Conservation (phyloP, 139 green algal genomes). For the Desmodesmus armatus region DNA sequence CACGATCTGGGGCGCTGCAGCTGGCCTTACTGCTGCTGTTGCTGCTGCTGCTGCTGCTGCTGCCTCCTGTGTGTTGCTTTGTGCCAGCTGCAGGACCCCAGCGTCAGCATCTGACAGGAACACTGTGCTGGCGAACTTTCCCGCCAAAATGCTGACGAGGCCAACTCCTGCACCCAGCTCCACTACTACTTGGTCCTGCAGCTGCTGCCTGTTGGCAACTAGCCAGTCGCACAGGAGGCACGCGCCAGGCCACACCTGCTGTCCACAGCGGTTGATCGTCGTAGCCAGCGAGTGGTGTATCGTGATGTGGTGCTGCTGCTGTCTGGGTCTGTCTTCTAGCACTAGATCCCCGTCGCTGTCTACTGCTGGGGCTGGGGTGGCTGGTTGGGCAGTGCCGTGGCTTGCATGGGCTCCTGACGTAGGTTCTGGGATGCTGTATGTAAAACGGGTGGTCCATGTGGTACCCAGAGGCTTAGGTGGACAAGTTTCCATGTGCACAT, state of each 20-base stretch:
- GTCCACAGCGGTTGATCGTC: constrained; percentile 11
- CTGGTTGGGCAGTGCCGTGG: background rate
- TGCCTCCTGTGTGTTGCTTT: background rate
- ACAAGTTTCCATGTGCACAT: constrained; percentile 37
- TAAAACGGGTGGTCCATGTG: background rate
- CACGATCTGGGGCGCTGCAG: too few species aligned
- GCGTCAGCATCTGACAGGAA: constrained; percentile 32
- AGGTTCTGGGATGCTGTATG: background rate
- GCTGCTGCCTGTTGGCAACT: background rate
- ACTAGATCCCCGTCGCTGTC: constrained; percentile 24
- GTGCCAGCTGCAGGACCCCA: constrained; percentile 1
- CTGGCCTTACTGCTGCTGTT: constrained; percentile 6
- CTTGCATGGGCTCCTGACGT: background rate
- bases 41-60: constrained; percentile 8
- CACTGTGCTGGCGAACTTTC: background rate
- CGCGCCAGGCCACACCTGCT: constrained; percentile 47
- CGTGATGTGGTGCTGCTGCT: background rate
- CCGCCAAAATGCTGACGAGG: constrained; percentile 33
- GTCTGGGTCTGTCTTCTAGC: background rate
- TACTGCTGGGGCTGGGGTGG: background rate
- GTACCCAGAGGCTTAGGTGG: background rate
- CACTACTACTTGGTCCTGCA: background rate
- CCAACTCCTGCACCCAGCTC: constrained; percentile 45
- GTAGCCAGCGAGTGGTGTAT: constrained; percentile 38
- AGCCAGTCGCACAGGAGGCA: constrained; percentile 42